A percentile compares a stretch with the other conserved stretches of the same genome.
Conservation (phyloP, 2,329 filamentous ascomycete species). For the Ceratocystis cacaofunesta region DNA sequence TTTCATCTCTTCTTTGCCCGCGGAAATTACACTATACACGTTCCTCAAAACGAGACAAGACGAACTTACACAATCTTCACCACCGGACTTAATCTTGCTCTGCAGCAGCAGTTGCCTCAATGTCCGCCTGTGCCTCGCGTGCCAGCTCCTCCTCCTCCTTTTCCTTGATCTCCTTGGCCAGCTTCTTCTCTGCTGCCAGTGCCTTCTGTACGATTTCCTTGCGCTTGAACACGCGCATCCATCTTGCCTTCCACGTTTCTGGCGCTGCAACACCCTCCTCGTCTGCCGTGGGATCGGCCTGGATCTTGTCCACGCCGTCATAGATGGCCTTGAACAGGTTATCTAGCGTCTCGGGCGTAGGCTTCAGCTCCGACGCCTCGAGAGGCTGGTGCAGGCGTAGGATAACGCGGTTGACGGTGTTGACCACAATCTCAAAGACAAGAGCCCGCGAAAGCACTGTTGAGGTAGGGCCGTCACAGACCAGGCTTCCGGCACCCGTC, state of each 20-base stretch:
- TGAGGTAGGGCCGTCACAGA: conserved; percentile 38
- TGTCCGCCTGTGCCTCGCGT: conserved; percentile 24
- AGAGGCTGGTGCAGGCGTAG: conserved; percentile 11
- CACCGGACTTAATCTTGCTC: neutral
- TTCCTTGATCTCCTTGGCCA: conserved; percentile 13
- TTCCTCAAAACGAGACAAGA: neutral
- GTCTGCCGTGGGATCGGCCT: conserved; percentile 48
- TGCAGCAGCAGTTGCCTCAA: conserved; percentile 8
- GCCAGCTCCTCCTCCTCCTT: conserved; percentile 21
- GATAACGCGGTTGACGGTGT: conserved; percentile 47
- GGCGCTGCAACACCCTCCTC: conserved; percentile 37
- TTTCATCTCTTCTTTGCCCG: neutral
- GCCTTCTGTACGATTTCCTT: conserved; percentile 77
- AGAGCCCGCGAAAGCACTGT: conserved; percentile 56
- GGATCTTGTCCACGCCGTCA: conserved; percentile 56
- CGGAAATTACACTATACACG: neutral
- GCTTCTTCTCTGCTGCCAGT: conserved; percentile 24
- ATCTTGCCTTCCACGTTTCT: conserved; percentile 67
- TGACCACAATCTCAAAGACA: conserved; percentile 78
- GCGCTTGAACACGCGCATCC: conserved; percentile 71
- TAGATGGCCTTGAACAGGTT: conserved; percentile 37
- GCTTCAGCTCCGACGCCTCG: conserved; percentile 11
- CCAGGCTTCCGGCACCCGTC: conserved; percentile 36
- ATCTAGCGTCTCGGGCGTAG: conserved; percentile 18
- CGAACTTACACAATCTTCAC: neutral